Base-by-base conservation (phyloP, 352 stramenopile species). In the Nothophytophthora sp. region DNA sequence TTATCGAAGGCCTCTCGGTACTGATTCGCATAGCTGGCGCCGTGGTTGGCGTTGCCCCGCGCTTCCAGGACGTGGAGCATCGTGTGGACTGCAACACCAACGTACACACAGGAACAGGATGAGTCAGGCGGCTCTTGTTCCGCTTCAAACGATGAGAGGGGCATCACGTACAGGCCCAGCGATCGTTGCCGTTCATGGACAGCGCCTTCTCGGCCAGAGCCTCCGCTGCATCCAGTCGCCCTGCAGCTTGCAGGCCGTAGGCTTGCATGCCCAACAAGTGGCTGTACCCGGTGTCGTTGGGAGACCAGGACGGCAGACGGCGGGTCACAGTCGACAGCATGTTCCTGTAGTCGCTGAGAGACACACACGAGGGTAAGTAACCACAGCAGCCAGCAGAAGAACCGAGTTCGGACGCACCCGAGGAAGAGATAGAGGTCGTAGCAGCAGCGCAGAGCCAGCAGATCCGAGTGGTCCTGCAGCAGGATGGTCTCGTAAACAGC, bases 171-270 rank as follows among this genome's bases (percentile, higher is more conserved):
- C 85, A 92, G 10, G 85, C 85, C 80, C 78, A 91, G 2, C 78
- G 78, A 49, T 95, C 85, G 28, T 93, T 89, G 41, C 77, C 75
- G 37, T 93, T 90, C 81, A 93, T 86, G 7, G 82, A 90, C 13
- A 93, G 45, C n/a, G 85, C 67, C 42, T 90, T 89, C 55, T 95
- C 80, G 4, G 81, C 82, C 16, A 95, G 23, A 27, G 59, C 54
- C 28, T 92, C 75, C 0, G 85, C 81, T 9, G 75, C 81, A 51
- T 90, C 85, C 15, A 92, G 56, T 19, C 73, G 68, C 10, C 85
- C 85, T 23, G 63, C 62, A 36, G 70, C 67, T 34, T 90, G 76
- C 32, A 95, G 67, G n/a, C 76, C 85, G 33, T 89, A 95, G 28
- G 85, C 85, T 54, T 95, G 85, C 79, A 95, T 90, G 4, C 67